A percentile compares a stretch with the other conserved stretches of the same genome.
phyloP scores from a whole-genome alignment of 306 rosid species.

The Trifolium subterraneum region DNA sequence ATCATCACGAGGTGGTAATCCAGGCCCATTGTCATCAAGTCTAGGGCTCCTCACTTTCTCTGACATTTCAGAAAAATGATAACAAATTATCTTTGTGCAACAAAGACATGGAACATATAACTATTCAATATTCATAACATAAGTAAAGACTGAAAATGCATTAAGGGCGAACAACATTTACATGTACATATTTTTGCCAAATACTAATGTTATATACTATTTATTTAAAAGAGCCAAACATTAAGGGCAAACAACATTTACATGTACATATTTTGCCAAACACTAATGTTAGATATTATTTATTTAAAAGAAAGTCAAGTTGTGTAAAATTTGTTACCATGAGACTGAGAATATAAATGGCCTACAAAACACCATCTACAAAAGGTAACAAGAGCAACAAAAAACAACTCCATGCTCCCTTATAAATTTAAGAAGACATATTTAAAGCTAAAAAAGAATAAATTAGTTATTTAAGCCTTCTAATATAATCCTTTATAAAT shows the following conservation, averaged over 20 bases:
- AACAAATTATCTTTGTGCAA: conserved; percentile 11
- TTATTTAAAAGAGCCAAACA: background rate
- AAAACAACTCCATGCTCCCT: background rate
- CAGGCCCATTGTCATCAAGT: conserved; percentile 73
- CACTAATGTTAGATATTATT: background rate
- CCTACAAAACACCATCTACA: background rate
- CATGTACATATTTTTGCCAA: background rate
- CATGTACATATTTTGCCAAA: background rate
- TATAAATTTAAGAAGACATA: background rate
- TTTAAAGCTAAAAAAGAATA: background rate
- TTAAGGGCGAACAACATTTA: background rate
- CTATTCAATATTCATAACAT: conserved; percentile 28
- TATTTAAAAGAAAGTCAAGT: background rate
- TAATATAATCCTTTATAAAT: conserved; percentile 7
- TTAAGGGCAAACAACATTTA: background rate
- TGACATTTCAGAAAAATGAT: conserved; percentile 52
- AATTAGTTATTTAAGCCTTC: background rate
- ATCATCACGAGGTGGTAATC: conserved; percentile 72
- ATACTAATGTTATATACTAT: background rate
- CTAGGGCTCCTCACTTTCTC: conserved; percentile 71
- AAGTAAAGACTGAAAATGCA: background rate
- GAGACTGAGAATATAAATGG: background rate
- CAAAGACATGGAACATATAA: background rate
- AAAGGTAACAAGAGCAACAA: background rate
- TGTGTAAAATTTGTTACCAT: background rate